These are phyloP conservation scores for Ulmus americana DNA, from an alignment of 331 rosid species.

Conservation along the genomic window DNA sequence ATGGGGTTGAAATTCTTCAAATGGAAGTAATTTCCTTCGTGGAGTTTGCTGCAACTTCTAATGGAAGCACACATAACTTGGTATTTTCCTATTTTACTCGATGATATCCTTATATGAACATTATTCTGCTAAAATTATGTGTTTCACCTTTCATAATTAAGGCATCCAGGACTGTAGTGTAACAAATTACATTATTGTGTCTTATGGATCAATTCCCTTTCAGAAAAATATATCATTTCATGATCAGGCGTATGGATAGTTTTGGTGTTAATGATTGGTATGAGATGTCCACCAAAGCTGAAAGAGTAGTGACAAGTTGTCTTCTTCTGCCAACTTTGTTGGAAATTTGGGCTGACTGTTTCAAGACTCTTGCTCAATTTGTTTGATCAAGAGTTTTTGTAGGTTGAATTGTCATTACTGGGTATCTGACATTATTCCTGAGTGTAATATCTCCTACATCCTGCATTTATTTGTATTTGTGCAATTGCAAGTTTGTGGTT, in stretches of 20 bases:
- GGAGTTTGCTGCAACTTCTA: conserved; percentile 74
- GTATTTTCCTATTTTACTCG: conserved; percentile 34
- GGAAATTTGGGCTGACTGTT: not conserved
- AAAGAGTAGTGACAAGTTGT: not conserved
- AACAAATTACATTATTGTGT: not conserved
- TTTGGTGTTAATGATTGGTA: conserved; percentile 7
- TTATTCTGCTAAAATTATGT: conserved; percentile 9
- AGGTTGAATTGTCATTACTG: not conserved
- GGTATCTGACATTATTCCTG: not conserved
- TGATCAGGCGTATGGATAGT: not conserved
- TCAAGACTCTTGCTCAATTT: not conserved
- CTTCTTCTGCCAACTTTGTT: not conserved
- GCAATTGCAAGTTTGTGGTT: not conserved
- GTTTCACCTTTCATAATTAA: conserved; percentile 21
- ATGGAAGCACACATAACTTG: conserved; percentile 60
- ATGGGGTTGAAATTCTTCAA: conserved; percentile 59
- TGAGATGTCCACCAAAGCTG: not conserved
- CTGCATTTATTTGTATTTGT: not conserved
- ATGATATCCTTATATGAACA: conserved; percentile 1
- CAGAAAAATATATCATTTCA: not conserved
- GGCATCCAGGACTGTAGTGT: conserved; percentile 6
- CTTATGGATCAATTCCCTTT: conserved; percentile 5
- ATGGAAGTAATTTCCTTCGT: conserved; percentile 70
- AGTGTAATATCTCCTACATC: not conserved
- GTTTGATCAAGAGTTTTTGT: not conserved